Evolutionary conservation across 768 basidiomycete genomes (phyloP), one percentile per base, ranked within the genome.

Genomic region (Melanogaster broomeanus): DNA sequence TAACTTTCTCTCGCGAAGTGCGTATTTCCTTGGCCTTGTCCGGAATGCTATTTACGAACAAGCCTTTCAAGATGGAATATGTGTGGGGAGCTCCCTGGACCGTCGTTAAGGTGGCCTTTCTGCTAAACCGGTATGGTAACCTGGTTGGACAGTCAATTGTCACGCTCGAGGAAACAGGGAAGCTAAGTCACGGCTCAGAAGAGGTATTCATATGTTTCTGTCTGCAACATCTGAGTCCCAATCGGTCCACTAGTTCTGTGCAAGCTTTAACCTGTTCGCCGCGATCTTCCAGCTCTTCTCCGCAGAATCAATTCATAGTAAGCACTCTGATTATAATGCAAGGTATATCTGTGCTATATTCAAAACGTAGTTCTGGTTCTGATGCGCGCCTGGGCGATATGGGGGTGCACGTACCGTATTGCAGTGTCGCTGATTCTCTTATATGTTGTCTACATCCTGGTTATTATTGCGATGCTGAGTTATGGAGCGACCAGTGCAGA

Each of bases 1-100:
- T 67, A 1, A 70, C 68, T 16, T 6, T 67, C 35, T 25, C 49
- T 12, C 53, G 63, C 49, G 68, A 70, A 53, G 66, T 63, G 27
- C 11, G 60, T 58, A 22, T 10, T 8, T n/a, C 13, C 16, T 4
- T 43, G 31, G 6, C n/a, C 31, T n/a, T 5, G 4, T 19, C 12
- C 7, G 22, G 6, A 16, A 16, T 8, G 5, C 8, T 11, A 22
- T 24, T 7, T 39, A 25, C 35, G 9, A 22, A 16, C 30, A 39
- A 10, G 21, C 18, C 4, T 18, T 19, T 19, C 12, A 31, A 58
- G 58, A 46, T 59, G 28, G 42, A 48, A 22, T 49, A 61, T 33
- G 55, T 61, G 2, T 62, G 61, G 60, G 48, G 47, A 3, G 38
- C 51, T 4, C 59, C 57, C 0, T 53, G 60, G 56, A 39, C 59